These are phyloP conservation scores for Ceratocystiopsis minuta DNA, from an alignment of 2,329 filamentous ascomycete species.

Conservation along the genomic window DNA sequence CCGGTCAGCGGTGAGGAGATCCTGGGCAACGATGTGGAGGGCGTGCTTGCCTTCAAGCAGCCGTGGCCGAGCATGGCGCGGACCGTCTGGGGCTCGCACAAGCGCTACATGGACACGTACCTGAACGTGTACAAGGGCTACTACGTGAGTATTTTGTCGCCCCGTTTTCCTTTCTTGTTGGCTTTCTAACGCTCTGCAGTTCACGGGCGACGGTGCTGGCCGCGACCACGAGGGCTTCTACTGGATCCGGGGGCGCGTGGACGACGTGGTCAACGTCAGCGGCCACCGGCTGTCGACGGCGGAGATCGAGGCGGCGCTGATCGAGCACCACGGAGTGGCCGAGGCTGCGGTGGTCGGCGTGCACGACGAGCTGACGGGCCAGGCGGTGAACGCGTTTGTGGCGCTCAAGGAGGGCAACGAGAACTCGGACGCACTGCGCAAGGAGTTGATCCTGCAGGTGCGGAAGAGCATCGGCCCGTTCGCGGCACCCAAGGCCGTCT, in stretches of 20 bases:
- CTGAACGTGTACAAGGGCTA: conserved; percentile 95
- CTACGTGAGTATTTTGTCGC: conserved; percentile 49
- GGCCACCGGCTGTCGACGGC: conserved; percentile 92
- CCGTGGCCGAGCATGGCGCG: conserved; percentile 97
- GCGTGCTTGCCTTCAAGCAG: conserved; percentile 92
- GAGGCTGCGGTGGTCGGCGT: conserved; percentile 94
- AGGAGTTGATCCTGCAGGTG: conserved; percentile 87
- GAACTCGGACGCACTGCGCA: conserved; percentile 61
- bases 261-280: conserved; percentile 96
- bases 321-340: conserved; percentile 78
- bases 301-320: conserved; percentile 90
- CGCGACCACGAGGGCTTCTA: conserved; percentile 98
- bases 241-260: conserved; percentile 97
- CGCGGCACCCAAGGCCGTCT: conserved; percentile 86
- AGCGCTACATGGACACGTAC: conserved; percentile 98
- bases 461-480: conserved; percentile 96
- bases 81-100: conserved; percentile 93
- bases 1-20: conserved; percentile 89
- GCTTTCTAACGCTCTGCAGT: conserved; percentile 27
- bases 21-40: conserved; percentile 89
- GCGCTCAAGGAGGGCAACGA: conserved; percentile 75
- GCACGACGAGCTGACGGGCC: conserved; percentile 81
- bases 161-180: background rate
- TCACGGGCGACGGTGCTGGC: conserved; percentile 84
- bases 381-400: conserved; percentile 95